Conservation (phyloP, 805 yeast species). For the Ogataea trehalophila region DNA sequence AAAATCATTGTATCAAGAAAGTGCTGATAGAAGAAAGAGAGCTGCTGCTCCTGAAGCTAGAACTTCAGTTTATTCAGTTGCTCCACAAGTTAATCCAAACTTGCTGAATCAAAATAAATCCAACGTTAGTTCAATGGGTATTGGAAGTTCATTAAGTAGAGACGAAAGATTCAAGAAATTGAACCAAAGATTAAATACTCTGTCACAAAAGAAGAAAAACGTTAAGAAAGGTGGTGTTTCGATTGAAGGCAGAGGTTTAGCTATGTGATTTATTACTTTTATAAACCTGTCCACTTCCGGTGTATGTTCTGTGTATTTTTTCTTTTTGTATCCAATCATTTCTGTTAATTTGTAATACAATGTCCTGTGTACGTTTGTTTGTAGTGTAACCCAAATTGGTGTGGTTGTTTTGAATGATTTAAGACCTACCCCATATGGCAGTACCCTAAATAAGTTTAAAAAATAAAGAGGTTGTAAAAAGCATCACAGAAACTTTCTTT, state of each 20-base stretch:
- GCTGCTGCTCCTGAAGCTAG: slow-evolving; percentile 95
- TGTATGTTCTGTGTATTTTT: neutral
- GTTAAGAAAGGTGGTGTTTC: slow-evolving; percentile 70
- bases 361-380: too few relatives aligned
- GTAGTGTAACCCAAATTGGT: too few relatives aligned
- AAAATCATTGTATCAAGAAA: slow-evolving; percentile 75
- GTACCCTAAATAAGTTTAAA: too few relatives aligned
- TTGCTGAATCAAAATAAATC: slow-evolving; percentile 38
- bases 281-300: neutral
- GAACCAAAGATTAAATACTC: slow-evolving; percentile 49
- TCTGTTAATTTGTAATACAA: too few relatives aligned
- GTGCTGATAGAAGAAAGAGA: slow-evolving; percentile 86
- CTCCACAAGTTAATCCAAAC: slow-evolving; percentile 69
- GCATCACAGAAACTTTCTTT: too few relatives aligned
- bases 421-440: too few relatives aligned
- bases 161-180: slow-evolving; percentile 82
- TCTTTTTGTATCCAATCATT: neutral
- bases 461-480: too few relatives aligned
- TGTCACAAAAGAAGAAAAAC: slow-evolving; percentile 44
- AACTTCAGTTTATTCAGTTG: slow-evolving; percentile 82
- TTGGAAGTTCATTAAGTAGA: slow-evolving; percentile 46
- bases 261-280: slow-evolving; percentile 9
- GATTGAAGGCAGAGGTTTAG: slow-evolving; percentile 63
- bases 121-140: slow-evolving; percentile 37
- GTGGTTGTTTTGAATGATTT: too few relatives aligned